Base-by-base conservation (phyloP, 2,329 filamentous ascomycete species). In the Aureobasidium melanogenum region DNA sequence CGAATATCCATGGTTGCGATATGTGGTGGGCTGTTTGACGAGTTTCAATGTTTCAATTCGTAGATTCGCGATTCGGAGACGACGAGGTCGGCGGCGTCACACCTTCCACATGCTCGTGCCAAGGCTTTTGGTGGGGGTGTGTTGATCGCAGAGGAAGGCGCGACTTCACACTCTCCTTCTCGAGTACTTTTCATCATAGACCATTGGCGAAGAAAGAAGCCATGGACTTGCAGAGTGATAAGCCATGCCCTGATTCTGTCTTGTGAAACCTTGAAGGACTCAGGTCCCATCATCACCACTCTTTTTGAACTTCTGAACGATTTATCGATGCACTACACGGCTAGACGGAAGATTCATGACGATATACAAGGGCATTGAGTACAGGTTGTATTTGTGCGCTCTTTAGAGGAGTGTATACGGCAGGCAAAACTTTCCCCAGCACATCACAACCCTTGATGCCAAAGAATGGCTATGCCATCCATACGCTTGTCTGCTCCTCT, bases 1-100 rank as follows among this genome's bases (percentile, higher is more conserved):
- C 93, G 88, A 77, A 99, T 96, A 79, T 95, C 90, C 90, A 95
- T 97, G 48, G 65, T 52, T 48, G 32, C 41, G 44, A n/a, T 56
- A 10, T 44, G 24, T 43, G 30, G 22, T 30, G 36, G 15, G 7
- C 10, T 30, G 12, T 15, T 34, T 24, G 34, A 15, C 15, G 19
- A 41, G 3, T 9, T 19, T n/a, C 12, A 10, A 26, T n/a, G 24
- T 30, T 47, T 56, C 34, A 47, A 28, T n/a, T n/a, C 44, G 44
- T 32, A 4, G 38, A 56, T 54, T 54, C 50, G 28, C 17, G 14
- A 24, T 26, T 17, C 30, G 48, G 48, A 24, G 36, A 54, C 36
- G 24, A 30, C 34, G 30, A 43, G 36, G 54, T 19, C 32, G 39
- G 38, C 32, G 39, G 38, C 41, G 54, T 57, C 50, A 54, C 41